phyloP scores from a whole-genome alignment of 1,284 basidiomycete genomes.

The Leccinum fuscescens region DNA sequence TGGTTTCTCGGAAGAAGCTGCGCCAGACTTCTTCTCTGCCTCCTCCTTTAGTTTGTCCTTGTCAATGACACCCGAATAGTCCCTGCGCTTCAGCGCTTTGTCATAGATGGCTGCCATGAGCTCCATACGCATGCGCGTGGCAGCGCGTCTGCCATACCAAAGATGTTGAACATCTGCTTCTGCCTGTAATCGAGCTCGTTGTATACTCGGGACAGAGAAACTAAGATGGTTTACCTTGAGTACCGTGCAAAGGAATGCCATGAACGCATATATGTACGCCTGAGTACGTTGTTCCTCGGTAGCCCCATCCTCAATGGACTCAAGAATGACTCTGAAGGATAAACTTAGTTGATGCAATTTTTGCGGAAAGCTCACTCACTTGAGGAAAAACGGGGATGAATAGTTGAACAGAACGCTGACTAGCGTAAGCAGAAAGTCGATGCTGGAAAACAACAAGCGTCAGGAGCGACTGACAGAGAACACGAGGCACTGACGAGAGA shows the following conservation, averaged over 20 bases:
- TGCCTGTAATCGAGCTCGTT: constrained; percentile 33
- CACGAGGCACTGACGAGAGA: constrained; percentile 44
- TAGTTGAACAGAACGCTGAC: constrained; percentile 58
- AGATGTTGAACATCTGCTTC: constrained; percentile 65
- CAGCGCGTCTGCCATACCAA: constrained; percentile 60
- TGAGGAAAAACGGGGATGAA: constrained; percentile 50
- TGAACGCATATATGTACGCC: constrained; percentile 64
- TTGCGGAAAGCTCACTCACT: constrained; percentile 14
- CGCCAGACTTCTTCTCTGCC: constrained; percentile 22
- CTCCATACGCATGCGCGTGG: constrained; percentile 54
- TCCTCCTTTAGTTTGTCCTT: constrained; percentile 39
- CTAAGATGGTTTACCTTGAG: constrained; percentile 37
- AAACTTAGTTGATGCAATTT: neutral
- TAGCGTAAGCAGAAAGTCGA: constrained; percentile 67
- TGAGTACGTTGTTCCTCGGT: constrained; percentile 42
- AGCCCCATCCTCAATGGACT: constrained; percentile 17
- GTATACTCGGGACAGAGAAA: neutral
- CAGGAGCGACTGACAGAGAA: neutral
- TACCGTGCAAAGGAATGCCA: constrained; percentile 53
- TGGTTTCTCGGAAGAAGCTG: constrained; percentile 14
- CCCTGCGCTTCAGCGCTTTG: constrained; percentile 83
- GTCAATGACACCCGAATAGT: constrained; percentile 76
- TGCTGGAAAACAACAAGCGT: constrained; percentile 24
- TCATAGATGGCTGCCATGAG: constrained; percentile 82
- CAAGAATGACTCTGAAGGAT: constrained; percentile 39